Evolutionary conservation across 2,329 filamentous ascomycete species (phyloP).

Genomic region (Microsporum canis): DNA sequence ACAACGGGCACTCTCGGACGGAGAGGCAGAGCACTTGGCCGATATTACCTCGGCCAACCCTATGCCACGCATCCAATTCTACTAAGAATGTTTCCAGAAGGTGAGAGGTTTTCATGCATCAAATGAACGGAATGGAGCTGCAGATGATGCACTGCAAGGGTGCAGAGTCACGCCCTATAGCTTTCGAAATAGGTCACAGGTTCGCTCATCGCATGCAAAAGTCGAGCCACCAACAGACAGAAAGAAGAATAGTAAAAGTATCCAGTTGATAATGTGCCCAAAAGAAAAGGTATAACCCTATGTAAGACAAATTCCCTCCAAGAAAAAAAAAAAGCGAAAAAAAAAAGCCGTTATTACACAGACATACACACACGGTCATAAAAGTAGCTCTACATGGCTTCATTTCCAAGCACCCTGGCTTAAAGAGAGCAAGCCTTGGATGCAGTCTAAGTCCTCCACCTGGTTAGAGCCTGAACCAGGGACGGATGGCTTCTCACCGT

Average conservation of each 20-base stretch:
- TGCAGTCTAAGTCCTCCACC: conserved; percentile 72
- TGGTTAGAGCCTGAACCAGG: conserved; percentile 40
- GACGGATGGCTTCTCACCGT: not conserved
- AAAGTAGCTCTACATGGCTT: not conserved
- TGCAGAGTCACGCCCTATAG: not conserved
- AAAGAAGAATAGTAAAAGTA: not conserved
- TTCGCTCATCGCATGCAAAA: not conserved
- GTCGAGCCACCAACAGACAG: not conserved
- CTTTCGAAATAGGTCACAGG: not conserved
- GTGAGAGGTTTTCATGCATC: not conserved
- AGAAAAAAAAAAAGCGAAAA: not conserved
- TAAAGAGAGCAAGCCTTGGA: conserved; percentile 76
- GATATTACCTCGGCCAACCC: not conserved
- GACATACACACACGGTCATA: not conserved
- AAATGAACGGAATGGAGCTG: not conserved
- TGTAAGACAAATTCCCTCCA: not conserved
- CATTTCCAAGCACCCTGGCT: conserved; percentile 85
- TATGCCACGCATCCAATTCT: not conserved
- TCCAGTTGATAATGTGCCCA: not conserved
- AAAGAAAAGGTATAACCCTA: not conserved
- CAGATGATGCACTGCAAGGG: not conserved
- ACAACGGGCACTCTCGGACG: not conserved
- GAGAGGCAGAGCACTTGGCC: not conserved
- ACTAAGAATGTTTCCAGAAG: not conserved
- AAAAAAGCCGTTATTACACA: not conserved